Evolutionary conservation across 345 rosid species (phyloP).

Genomic region (Mallotus nudiflorus): DNA sequence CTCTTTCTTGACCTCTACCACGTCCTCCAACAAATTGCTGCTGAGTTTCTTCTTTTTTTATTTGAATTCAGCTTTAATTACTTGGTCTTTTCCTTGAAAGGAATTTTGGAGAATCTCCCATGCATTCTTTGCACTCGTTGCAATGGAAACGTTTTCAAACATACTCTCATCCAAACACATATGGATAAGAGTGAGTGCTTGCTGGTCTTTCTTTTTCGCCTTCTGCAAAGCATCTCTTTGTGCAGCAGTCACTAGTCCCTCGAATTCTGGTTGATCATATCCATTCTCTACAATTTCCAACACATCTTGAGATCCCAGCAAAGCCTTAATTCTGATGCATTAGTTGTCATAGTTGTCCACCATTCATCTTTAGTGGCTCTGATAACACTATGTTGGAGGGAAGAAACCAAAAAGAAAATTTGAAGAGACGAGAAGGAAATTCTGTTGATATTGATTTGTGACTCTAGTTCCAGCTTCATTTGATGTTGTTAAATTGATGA

Average conservation of each 20-base stretch:
- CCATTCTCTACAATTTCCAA: background rate
- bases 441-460: no score
- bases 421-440: no score
- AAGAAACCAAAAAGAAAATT: no score
- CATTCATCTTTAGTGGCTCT: background rate
- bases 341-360: background rate
- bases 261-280: background rate
- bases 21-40: background rate
- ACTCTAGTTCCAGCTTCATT: no score
- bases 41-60: background rate
- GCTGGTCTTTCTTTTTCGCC: constrained; percentile 10
- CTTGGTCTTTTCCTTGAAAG: constrained; percentile 21
- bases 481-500: no score
- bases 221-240: background rate
- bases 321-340: no score
- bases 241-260: background rate
- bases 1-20: background rate
- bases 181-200: constrained; percentile 10
- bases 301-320: background rate
- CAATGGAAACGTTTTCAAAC: constrained; percentile 8
- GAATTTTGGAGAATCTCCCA: constrained; percentile 9
- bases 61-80: background rate
- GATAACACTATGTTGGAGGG: no score
- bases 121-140: background rate
- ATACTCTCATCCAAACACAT: background rate